Evolutionary conservation across 352 stramenopile species (phyloP), one percentile per base, ranked within the genome.

Genomic region (Phytophthora idaei): DNA sequence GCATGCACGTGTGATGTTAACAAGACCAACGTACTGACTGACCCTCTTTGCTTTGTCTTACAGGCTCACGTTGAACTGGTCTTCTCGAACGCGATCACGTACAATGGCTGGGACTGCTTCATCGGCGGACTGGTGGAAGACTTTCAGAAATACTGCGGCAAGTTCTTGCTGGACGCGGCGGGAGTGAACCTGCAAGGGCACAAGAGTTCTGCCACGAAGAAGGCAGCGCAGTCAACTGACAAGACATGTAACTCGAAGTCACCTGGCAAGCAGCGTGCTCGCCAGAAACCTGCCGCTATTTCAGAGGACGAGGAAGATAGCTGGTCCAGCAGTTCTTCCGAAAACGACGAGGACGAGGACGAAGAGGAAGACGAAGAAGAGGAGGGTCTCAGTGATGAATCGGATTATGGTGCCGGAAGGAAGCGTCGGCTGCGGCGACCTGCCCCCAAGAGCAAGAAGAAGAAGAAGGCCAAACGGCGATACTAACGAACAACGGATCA

Each of bases 51-150:
- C 3, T 53, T 47, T n/a, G 8, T 42, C 45, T 39, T 61, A n/a
- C 21, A 95, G 87, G 77, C 83, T 32, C 68, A 94, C 53, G 69
- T 94, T 7, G 72, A 90, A 53, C 61, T 94, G 9, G 87, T 91
- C 5, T 91, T 94, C 60, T 76, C 76, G 25, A 96, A 96, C 32
- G 88, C 88, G 11, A 87, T 94, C 60, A 79, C 68, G 57, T 96
- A 91, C 73, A 96, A 96, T 64, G 59, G 65, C 10, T 91, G 80
- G 80, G 76, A 87, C 2, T 78, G 72, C 45, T 71, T 76, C 9
- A 80, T 94, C 53, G 81, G 84, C 37, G 75, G 72, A 29, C 41
- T 90, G 6, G 85, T 93, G 17, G 70, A 72, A 17, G 84, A 92
- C 42, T 48, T 95, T 31, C 80, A 92, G 54, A 86, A 79, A 8